A percentile compares a stretch with the other conserved stretches of the same genome.
These are phyloP conservation scores for Aspergillus sp. DNA, from an alignment of 2,329 filamentous ascomycete genomes.

Conservation along the genomic window DNA sequence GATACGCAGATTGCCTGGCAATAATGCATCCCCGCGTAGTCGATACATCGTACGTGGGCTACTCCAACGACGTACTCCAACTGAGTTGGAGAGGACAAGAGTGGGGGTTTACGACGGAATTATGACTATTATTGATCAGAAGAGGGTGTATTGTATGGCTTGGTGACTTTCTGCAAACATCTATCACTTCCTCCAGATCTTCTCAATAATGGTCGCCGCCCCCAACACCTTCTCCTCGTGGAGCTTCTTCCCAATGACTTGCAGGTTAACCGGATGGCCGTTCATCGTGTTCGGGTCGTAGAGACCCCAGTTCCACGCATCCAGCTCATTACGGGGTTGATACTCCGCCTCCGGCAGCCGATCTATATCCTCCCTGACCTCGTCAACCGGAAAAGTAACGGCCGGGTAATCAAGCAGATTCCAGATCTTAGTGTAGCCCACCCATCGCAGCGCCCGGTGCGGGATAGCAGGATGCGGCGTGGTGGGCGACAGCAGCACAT, in stretches of 20 bases:
- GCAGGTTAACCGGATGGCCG: constrained; percentile 52
- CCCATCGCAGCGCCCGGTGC: constrained; percentile 46
- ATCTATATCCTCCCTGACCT: constrained; percentile 44
- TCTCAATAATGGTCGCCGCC: constrained; percentile 33
- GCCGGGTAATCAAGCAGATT: constrained; percentile 63
- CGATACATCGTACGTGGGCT: no score
- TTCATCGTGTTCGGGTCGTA: constrained; percentile 46
- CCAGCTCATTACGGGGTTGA: constrained; percentile 49
- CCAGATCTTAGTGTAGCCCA: constrained; percentile 63
- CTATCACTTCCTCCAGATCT: constrained; percentile 19
- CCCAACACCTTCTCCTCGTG: constrained; percentile 58
- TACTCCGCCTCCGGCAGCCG: constrained; percentile 36
- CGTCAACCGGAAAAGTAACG: constrained; percentile 55
- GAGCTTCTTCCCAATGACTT: constrained; percentile 52
- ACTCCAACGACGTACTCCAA: no score
- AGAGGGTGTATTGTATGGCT: no score
- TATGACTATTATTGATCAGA: no score
- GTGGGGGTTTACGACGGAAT: not conserved
- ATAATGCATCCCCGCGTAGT: no score
- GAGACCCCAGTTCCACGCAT: constrained; percentile 52
- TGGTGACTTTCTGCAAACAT: no score
- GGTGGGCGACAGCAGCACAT: constrained; percentile 58
- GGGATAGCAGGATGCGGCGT: constrained; percentile 59
- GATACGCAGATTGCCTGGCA: no score
- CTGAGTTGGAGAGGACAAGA: not conserved